A percentile compares a stretch with the other conserved stretches of the same genome.
Conservation (phyloP, 306 rosid species). For the Pueraria montana region DNA sequence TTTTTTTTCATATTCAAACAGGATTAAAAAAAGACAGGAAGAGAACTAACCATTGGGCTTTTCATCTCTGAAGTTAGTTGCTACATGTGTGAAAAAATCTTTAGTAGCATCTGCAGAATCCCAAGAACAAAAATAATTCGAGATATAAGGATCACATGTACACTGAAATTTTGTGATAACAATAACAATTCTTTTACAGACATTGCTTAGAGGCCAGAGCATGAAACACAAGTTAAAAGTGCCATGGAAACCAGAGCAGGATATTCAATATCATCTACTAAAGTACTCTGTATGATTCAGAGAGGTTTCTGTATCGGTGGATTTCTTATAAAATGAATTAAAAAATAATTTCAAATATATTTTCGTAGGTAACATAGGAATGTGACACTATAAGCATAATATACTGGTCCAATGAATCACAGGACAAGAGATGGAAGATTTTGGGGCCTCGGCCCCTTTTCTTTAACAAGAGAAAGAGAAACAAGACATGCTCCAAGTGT, state of each 20-base stretch:
- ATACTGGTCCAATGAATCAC: neutral
- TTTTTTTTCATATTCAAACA: constrained; percentile 29
- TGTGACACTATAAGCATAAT: constrained; percentile 9
- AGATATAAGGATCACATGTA: constrained; percentile 7
- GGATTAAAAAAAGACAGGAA: constrained; percentile 6
- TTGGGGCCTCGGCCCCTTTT: neutral
- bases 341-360: neutral
- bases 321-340: neutral
- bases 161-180: constrained; percentile 9
- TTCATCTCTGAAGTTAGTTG: constrained; percentile 62
- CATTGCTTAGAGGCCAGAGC: constrained; percentile 21
- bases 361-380: constrained; percentile 11
- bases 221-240: constrained; percentile 13
- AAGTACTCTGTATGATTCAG: constrained; percentile 22
- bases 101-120: constrained; percentile 80
- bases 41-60: constrained; percentile 62
- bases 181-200: constrained; percentile 20
- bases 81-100: constrained; percentile 69
- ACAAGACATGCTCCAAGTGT: neutral
- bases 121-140: constrained; percentile 34
- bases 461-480: neutral
- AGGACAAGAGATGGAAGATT: neutral
- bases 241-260: constrained; percentile 34
- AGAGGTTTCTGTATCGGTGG: neutral
- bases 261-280: constrained; percentile 24